These are phyloP conservation scores for Gymnopilus dilepis DNA, from an alignment of 768 basidiomycete genomes.

Conservation along the genomic window DNA sequence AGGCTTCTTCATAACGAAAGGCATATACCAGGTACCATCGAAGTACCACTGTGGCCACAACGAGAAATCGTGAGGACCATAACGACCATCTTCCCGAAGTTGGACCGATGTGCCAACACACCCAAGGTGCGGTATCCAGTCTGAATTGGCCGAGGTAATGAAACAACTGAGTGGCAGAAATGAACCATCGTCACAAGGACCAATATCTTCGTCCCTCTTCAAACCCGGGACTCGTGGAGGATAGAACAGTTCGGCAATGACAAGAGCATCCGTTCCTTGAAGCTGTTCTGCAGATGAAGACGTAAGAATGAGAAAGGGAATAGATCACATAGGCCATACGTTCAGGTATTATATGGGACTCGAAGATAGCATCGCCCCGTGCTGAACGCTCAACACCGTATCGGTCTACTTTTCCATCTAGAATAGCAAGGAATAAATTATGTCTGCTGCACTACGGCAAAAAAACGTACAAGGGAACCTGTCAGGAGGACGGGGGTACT, in stretches of 20 bases:
- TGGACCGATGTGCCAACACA: neutral
- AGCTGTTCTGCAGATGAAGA: no score
- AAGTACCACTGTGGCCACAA: constrained; percentile 7
- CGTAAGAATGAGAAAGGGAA: no score
- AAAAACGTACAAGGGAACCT: no score
- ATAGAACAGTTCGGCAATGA: neutral
- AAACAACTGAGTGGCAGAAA: neutral
- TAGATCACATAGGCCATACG: no score
- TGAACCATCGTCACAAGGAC: neutral
- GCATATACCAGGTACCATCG: neutral
- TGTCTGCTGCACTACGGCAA: no score
- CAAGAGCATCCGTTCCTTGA: neutral
- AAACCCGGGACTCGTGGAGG: neutral
- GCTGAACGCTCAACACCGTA: no score
- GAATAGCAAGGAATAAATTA: no score
- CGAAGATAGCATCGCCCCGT: no score
- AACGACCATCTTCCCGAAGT: neutral
- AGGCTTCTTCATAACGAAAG: neutral
- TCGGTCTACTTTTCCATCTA: no score
- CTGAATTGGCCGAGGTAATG: constrained; percentile 9
- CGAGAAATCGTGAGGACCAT: neutral
- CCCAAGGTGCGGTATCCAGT: neutral
- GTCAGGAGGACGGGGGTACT: no score
- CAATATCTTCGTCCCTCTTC: neutral
- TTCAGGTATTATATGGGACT: no score